A percentile compares a stretch with the other conserved stretches of the same genome.
These are phyloP conservation scores for Sanghuangporus weigelae DNA, from an alignment of 1,284 basidiomycete species.

Conservation along the genomic window DNA sequence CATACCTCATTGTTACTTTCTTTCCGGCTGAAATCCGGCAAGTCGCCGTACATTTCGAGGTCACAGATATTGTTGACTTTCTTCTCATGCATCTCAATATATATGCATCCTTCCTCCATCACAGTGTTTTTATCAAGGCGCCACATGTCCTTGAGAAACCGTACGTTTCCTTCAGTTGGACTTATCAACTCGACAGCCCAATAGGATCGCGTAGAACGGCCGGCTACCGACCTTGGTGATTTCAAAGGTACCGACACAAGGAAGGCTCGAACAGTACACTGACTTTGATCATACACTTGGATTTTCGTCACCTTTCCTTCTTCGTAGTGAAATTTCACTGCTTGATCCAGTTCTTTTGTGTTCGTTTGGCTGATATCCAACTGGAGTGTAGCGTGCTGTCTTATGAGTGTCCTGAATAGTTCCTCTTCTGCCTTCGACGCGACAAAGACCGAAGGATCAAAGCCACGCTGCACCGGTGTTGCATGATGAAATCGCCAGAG, in stretches of 20 bases:
- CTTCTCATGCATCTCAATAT: not conserved
- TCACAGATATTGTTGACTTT: not conserved
- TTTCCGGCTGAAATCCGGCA: not conserved
- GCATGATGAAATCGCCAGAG: not conserved
- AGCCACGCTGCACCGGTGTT: not conserved
- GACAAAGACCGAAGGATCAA: not conserved
- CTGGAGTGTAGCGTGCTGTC: not conserved
- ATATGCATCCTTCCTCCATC: slow-evolving; percentile 18
- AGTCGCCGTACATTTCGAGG: not conserved
- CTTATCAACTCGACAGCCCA: not conserved
- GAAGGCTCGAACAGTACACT: not conserved
- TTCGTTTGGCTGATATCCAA: not conserved
- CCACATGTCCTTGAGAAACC: slow-evolving; percentile 26
- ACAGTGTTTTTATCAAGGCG: slow-evolving; percentile 8
- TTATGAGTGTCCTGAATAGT: not conserved
- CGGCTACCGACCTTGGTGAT: not conserved
- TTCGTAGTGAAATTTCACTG: not conserved
- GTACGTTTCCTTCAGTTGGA: not conserved
- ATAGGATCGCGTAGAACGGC: not conserved
- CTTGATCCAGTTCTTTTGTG: not conserved
- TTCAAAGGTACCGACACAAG: not conserved
- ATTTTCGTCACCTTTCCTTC: not conserved
- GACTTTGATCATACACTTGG: not conserved
- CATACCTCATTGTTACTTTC: not conserved
- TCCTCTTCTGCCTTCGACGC: not conserved